Percentiles rank a stretch among this genome's conserved stretches.
Conservation (phyloP, 352 stramenopile species). For the Phytophthora fragariae region DNA sequence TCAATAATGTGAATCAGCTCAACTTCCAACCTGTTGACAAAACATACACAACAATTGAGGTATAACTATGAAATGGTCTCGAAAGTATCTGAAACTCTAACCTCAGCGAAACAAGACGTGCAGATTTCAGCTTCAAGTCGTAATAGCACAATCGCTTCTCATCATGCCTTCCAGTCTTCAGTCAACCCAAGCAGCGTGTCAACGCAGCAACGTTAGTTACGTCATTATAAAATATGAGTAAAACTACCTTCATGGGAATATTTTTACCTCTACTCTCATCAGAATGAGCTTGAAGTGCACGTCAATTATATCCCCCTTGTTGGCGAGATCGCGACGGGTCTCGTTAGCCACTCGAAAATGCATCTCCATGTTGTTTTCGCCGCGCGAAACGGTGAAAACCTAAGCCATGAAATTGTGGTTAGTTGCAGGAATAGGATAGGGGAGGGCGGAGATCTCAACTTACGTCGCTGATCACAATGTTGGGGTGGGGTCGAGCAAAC, state of each 20-base stretch:
- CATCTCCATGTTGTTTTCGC: constrained; percentile 51
- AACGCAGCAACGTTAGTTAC: not conserved
- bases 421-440: not conserved
- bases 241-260: not conserved
- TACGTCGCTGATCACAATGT: constrained; percentile 61
- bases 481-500: constrained; percentile 57
- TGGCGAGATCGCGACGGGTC: constrained; percentile 48
- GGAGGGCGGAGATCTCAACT: not conserved
- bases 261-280: constrained; percentile 63
- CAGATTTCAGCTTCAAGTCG: constrained; percentile 54
- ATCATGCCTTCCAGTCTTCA: constrained; percentile 42
- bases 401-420: not conserved
- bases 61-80: no score
- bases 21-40: constrained; percentile 48
- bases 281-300: constrained; percentile 70
- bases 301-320: constrained; percentile 60
- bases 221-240: not conserved
- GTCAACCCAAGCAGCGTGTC: not conserved
- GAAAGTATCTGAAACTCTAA: constrained; percentile 6
- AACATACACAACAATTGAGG: not conserved
- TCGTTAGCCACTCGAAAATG: constrained; percentile 67
- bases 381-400: constrained; percentile 54
- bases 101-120: constrained; percentile 61
- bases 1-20: constrained; percentile 63
- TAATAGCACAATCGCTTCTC: constrained; percentile 75